Conservation (phyloP, 2,329 filamentous ascomycete species). For the Arthrobotrys megalospora region DNA sequence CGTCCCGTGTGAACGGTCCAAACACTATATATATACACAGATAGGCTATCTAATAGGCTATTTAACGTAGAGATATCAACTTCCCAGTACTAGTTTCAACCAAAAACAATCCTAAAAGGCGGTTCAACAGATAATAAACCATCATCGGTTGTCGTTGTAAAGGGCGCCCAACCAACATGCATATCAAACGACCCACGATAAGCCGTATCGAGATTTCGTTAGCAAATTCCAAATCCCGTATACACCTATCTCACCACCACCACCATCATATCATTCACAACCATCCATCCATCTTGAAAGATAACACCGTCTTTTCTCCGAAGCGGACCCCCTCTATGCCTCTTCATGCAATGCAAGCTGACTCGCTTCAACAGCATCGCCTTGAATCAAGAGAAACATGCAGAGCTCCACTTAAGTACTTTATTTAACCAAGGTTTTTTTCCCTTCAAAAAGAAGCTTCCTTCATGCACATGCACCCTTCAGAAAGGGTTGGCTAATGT, state of each 20-base stretch:
- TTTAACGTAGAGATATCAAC: too few relatives aligned
- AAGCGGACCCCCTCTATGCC: not conserved
- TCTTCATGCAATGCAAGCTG: constrained; percentile 31
- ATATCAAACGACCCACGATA: constrained; percentile 17
- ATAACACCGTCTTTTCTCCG: constrained; percentile 20
- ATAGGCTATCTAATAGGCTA: too few relatives aligned
- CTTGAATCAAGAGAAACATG: not conserved
- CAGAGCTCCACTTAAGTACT: not conserved
- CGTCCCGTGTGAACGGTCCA: too few relatives aligned
- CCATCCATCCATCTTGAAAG: not conserved
- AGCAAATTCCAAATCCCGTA: constrained; percentile 10
- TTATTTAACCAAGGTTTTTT: not conserved
- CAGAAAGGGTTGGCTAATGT: not conserved
- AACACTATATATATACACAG: too few relatives aligned
- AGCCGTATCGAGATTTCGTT: constrained; percentile 27
- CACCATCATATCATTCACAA: not conserved
- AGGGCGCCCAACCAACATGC: not conserved
- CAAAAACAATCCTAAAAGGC: too few relatives aligned
- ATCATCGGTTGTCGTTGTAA: not conserved
- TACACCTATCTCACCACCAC: not conserved
- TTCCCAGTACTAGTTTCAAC: too few relatives aligned
- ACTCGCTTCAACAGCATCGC: constrained; percentile 27
- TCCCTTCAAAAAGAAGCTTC: not conserved
- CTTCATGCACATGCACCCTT: not conserved
- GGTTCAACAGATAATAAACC: not conserved